These are phyloP conservation scores for Spizellomyces sp. DNA, from an alignment of 192 early-diverging fungal genomes.

Conservation along the genomic window DNA sequence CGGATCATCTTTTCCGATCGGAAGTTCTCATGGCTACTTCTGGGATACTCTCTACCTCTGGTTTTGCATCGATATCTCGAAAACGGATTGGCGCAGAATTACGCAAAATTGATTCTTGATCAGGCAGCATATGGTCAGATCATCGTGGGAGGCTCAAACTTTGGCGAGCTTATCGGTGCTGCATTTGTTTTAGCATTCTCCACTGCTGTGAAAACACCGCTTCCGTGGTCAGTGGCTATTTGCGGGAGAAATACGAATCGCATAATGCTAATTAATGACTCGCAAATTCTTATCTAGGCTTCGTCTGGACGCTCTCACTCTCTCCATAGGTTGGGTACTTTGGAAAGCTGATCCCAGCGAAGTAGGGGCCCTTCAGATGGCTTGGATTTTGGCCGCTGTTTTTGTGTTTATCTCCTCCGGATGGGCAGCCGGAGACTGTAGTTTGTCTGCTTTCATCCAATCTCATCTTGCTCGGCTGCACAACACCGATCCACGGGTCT, in stretches of 20 bases:
- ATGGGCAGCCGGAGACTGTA: constrained; percentile 64
- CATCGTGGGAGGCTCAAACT: constrained; percentile 61
- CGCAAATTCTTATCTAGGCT: constrained; percentile 20
- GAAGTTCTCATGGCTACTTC: constrained; percentile 57
- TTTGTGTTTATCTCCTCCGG: constrained; percentile 57
- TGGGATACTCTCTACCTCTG: constrained; percentile 58
- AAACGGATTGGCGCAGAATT: constrained; percentile 49
- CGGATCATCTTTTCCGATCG: constrained; percentile 55
- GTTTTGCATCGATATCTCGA: constrained; percentile 64
- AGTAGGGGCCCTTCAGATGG: constrained; percentile 38
- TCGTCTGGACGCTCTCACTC: constrained; percentile 50
- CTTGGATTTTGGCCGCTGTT: constrained; percentile 52
- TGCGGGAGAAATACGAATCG: too few species aligned
- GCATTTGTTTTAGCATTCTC: constrained; percentile 54
- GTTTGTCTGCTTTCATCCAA: constrained; percentile 45
- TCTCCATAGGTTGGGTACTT: constrained; percentile 32
- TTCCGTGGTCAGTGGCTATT: constrained; percentile 33
- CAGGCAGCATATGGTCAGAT: constrained; percentile 49
- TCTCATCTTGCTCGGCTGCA: constrained; percentile 34
- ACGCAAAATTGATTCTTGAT: constrained; percentile 45
- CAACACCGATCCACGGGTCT: constrained; percentile 39
- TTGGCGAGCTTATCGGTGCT: constrained; percentile 61
- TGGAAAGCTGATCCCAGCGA: constrained; percentile 22
- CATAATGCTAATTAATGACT: too few species aligned
- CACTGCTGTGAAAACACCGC: constrained; percentile 50